Percentiles rank a stretch among this genome's conserved stretches.
phyloP scores from a whole-genome alignment of 305 asterid species.

The Striga hermonthica region DNA sequence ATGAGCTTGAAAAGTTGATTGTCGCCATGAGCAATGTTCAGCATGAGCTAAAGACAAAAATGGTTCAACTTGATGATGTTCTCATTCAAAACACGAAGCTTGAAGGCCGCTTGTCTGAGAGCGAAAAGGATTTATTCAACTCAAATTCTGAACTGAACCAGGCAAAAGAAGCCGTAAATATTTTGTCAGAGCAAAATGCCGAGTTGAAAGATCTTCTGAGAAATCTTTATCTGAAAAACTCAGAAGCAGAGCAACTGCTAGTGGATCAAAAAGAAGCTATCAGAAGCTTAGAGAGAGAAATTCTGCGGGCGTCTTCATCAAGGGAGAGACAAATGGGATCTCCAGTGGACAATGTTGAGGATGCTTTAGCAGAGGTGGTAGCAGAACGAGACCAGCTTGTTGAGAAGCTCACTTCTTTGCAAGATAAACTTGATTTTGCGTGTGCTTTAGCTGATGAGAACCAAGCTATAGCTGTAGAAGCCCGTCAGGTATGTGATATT shows the following conservation, averaged over 20 bases:
- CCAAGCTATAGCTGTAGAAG: conserved; percentile 76
- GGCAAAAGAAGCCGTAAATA: conserved; percentile 46
- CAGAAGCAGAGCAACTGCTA: conserved; percentile 60
- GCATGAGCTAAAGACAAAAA: conserved; percentile 58
- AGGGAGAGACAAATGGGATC: conserved; percentile 43
- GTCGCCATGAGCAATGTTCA: conserved; percentile 50
- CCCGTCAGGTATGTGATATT: conserved; percentile 55
- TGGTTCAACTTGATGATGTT: conserved; percentile 48
- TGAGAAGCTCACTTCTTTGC: conserved; percentile 57
- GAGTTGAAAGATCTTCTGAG: conserved; percentile 56
- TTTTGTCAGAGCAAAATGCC: conserved; percentile 56
- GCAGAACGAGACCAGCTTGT: conserved; percentile 61
- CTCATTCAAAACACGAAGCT: conserved; percentile 49
- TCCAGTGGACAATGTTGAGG: conserved; percentile 43
- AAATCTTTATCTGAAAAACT: conserved; percentile 64
- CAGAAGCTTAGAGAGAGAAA: conserved; percentile 68
- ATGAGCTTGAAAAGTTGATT: conserved; percentile 59
- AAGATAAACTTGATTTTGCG: conserved; percentile 63
- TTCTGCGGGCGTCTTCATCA: conserved; percentile 53
- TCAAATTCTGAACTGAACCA: conserved; percentile 52
- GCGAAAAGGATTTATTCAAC: conserved; percentile 48
- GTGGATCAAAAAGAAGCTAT: conserved; percentile 61
- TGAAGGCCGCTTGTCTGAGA: conserved; percentile 53
- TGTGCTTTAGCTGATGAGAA: conserved; percentile 80
- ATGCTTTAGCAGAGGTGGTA: conserved; percentile 46